Base-by-base conservation (phyloP, 2,329 filamentous ascomycete species). In the Malbranchea zuffiana region DNA sequence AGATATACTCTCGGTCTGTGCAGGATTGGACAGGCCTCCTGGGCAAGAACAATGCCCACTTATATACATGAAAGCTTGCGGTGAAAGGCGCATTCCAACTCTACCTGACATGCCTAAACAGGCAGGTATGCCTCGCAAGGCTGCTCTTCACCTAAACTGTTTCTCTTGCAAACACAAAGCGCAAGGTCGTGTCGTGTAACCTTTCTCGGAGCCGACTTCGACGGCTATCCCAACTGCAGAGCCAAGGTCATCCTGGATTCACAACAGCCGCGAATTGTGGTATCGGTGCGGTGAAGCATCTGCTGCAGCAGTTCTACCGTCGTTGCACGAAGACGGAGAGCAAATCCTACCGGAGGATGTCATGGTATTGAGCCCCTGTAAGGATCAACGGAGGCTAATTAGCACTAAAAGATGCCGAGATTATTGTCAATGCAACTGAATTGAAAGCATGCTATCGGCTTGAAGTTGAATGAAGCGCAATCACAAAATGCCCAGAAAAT, bases 311-410 rank as follows among this genome's bases (percentile, higher is more conserved):
- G 11, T 6, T 34, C n/a, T 23, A 34, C 20, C n/a, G 17, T 13
- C 20, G 13, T 34, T 13, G 15, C n/a, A n/a, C 7, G 17, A 25
- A 25, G 18, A 24, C 25, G 32, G 18, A 6, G 2, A 23, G 18
- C 32, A 24, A 23, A 34, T 34, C 12, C 18, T 10, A n/a, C 32
- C 32, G 17, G 20, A 34, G 20, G 32, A 34, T 20, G 20, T 34
- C 13, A 23, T 34, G 32, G 15, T 34, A n/a, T 13, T 34, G 11
- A 34, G 17, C n/a, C 32, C 32, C 6, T 34, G 25, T 17, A 34
- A 24, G 20, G 32, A 34, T 15, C 32, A 34, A 25, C 18, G 20
- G 13, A 21, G 12, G 16, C 32, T 23, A 11, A 16, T 17, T 23
- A 2, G 18, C 11, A 7, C 18, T n/a, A n/a, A n/a, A n/a, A n/a